phyloP scores from a whole-genome alignment of 2,329 filamentous ascomycete genomes.

The Phialocephala sp. region DNA sequence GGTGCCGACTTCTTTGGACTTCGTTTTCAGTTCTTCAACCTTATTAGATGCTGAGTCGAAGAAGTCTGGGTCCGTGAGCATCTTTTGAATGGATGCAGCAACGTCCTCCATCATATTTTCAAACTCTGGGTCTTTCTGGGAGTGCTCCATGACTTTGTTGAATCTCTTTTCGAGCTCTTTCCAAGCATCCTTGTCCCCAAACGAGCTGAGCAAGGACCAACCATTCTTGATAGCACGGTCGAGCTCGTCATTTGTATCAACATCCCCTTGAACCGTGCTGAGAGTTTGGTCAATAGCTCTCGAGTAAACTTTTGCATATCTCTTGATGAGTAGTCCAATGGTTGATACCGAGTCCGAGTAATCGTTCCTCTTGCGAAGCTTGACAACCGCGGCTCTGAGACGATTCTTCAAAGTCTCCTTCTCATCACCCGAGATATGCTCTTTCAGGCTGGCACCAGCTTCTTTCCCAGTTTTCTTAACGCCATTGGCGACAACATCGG shows the following conservation, averaged over 20 bases:
- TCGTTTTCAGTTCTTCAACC: constrained; percentile 56
- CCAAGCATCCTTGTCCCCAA: constrained; percentile 79
- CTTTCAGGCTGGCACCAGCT: constrained; percentile 71
- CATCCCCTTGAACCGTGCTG: constrained; percentile 69
- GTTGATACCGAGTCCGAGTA: constrained; percentile 88
- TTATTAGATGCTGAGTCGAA: constrained; percentile 71
- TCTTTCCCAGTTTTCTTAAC: constrained; percentile 59
- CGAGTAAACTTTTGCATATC: constrained; percentile 80
- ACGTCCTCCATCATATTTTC: constrained; percentile 77
- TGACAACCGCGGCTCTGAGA: constrained; percentile 76
- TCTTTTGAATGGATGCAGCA: constrained; percentile 75
- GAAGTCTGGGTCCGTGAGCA: constrained; percentile 86
- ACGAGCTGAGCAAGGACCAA: constrained; percentile 79
- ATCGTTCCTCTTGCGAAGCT: constrained; percentile 76
- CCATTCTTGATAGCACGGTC: constrained; percentile 80
- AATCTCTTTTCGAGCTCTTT: constrained; percentile 72
- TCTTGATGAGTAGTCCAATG: constrained; percentile 74
- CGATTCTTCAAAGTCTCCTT: constrained; percentile 75
- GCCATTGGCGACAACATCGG: constrained; percentile 45
- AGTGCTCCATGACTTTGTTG: constrained; percentile 73
- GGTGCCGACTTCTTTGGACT: constrained; percentile 66
- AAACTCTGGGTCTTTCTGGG: constrained; percentile 79
- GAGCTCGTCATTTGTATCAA: constrained; percentile 74
- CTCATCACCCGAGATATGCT: constrained; percentile 76
- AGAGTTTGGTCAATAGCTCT: constrained; percentile 71